These are phyloP conservation scores for Colletotrichum lini DNA, from an alignment of 2,329 filamentous ascomycete species.

Conservation along the genomic window DNA sequence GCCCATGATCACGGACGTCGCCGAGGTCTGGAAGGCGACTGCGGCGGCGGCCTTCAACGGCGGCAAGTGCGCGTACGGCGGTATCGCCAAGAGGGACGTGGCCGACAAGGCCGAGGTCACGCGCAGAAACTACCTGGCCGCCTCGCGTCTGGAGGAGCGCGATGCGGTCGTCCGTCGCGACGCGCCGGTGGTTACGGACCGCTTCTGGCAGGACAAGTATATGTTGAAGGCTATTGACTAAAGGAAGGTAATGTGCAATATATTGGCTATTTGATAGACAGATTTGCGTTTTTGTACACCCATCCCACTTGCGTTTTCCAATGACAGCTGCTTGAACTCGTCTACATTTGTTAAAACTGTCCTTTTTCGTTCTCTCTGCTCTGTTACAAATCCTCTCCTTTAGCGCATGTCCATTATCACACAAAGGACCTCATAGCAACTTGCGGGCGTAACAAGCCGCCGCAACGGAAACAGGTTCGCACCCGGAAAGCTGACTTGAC, in stretches of 20 bases:
- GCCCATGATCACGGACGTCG: conserved; percentile 63
- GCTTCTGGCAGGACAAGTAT: conserved; percentile 13
- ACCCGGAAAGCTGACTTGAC: too few relatives aligned
- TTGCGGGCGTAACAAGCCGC: too few relatives aligned
- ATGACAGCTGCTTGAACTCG: too few relatives aligned
- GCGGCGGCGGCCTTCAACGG: conserved; percentile 58
- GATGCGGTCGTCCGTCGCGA: not conserved
- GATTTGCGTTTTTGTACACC: too few relatives aligned
- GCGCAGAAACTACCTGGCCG: conserved; percentile 15
- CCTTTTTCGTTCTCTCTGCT: too few relatives aligned
- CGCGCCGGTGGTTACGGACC: not conserved
- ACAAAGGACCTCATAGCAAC: too few relatives aligned
- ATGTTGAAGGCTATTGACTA: conserved; percentile 24
- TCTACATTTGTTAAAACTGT: too few relatives aligned
- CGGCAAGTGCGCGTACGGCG: conserved; percentile 56
- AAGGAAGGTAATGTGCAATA: not conserved
- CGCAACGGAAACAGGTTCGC: too few relatives aligned
- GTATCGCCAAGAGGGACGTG: conserved; percentile 44
- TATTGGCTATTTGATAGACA: not conserved
- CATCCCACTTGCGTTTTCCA: too few relatives aligned
- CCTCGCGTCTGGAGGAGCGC: not conserved
- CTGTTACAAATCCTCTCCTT: too few relatives aligned
- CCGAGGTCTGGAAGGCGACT: conserved; percentile 62
- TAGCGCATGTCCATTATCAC: too few relatives aligned
- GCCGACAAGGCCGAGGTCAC: not conserved